Percentiles rank a stretch among this genome's conserved stretches.
Evolutionary conservation across 148 eudicot genomes (phyloP).

Genomic region (Polygonum aviculare): DNA sequence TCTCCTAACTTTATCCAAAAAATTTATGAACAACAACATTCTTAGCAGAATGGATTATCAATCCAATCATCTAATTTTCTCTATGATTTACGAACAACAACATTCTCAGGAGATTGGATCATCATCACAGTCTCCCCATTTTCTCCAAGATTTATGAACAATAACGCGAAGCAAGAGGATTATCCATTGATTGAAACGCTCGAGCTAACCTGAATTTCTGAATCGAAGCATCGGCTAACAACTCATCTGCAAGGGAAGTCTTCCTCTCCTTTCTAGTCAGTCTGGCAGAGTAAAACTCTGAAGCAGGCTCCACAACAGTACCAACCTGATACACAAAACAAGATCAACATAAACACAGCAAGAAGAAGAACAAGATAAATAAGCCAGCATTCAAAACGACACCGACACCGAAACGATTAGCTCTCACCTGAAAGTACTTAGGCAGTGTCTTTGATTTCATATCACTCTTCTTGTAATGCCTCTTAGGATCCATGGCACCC

Average conservation of each 20-base stretch:
- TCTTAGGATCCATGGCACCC: conserved; percentile 83
- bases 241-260: conserved; percentile 70
- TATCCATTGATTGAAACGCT: neutral
- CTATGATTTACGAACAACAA: neutral
- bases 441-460: conserved; percentile 62
- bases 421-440: conserved; percentile 78
- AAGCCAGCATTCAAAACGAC: neutral
- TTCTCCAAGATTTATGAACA: neutral
- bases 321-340: conserved; percentile 45
- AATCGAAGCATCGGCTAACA: conserved; percentile 54
- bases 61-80: neutral
- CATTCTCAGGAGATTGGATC: too few species aligned
- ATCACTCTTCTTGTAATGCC: conserved; percentile 91
- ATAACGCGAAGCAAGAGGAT: neutral
- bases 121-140: neutral
- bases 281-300: conserved; percentile 57
- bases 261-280: conserved; percentile 87
- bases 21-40: neutral
- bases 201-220: conserved; percentile 44
- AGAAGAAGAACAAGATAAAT: neutral
- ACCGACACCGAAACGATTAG: neutral
- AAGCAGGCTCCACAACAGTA: conserved; percentile 60
- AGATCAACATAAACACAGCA: neutral
- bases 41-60: too few species aligned
- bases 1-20: neutral